These are phyloP conservation scores for Plectosphaerella plurivora DNA, from an alignment of 2,329 filamentous ascomycete species.

Conservation along the genomic window DNA sequence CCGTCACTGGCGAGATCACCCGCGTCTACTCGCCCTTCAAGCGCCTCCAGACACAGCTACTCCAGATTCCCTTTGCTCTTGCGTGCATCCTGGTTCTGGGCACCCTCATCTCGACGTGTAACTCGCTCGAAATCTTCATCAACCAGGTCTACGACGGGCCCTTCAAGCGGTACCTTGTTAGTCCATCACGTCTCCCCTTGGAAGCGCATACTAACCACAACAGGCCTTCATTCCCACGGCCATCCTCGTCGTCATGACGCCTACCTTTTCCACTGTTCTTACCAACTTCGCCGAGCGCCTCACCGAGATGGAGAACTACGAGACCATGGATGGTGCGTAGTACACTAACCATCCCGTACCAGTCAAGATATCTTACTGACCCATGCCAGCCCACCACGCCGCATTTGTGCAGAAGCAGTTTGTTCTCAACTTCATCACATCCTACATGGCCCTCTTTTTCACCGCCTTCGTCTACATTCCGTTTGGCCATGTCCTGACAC, in stretches of 20 bases:
- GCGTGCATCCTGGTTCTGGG: constrained; percentile 69
- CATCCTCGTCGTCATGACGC: constrained; percentile 76
- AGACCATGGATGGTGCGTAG: constrained; percentile 64
- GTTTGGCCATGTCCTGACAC: constrained; percentile 78
- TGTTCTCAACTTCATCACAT: constrained; percentile 93
- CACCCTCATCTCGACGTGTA: constrained; percentile 77
- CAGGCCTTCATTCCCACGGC: constrained; percentile 85
- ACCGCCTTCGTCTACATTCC: constrained; percentile 94
- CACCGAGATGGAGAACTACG: constrained; percentile 87
- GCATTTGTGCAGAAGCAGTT: constrained; percentile 91
- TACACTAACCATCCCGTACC: background rate
- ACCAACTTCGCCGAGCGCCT: constrained; percentile 72
- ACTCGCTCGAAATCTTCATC: constrained; percentile 93
- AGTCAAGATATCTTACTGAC: constrained; percentile 6
- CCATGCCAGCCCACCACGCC: constrained; percentile 62
- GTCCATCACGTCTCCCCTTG: constrained; percentile 18
- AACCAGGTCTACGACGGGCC: constrained; percentile 89
- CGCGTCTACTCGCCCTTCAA: constrained; percentile 73
- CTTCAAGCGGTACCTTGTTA: constrained; percentile 76
- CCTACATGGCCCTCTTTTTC: constrained; percentile 86
- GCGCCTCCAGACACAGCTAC: constrained; percentile 69
- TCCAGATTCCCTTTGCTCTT: constrained; percentile 82
- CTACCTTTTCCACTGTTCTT: constrained; percentile 70
- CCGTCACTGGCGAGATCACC: constrained; percentile 74
- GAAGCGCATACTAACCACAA: background rate